A percentile compares a stretch with the other conserved stretches of the same genome.
These are phyloP conservation scores for Sanghuangporus baumii DNA, from an alignment of 1,284 basidiomycete species.

Conservation along the genomic window DNA sequence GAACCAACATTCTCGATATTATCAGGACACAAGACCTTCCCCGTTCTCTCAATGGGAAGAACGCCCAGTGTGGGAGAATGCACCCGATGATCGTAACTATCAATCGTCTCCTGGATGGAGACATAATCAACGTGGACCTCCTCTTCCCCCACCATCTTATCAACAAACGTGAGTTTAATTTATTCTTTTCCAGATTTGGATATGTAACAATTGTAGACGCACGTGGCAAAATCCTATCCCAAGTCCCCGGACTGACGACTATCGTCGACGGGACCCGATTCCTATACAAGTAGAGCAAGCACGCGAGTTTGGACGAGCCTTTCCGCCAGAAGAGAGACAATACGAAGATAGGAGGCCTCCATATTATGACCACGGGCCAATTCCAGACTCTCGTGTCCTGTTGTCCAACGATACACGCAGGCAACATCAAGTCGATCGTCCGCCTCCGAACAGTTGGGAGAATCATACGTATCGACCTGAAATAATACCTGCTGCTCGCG, in stretches of 20 bases:
- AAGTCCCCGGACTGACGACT: background rate
- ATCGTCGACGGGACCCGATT: conserved; percentile 4
- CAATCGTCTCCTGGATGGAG: conserved; percentile 71
- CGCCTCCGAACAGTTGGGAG: background rate
- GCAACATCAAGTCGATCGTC: background rate
- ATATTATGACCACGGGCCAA: conserved; percentile 7
- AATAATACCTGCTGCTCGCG: background rate
- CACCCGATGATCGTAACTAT: conserved; percentile 28
- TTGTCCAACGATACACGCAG: background rate
- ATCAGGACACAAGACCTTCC: conserved; percentile 25
- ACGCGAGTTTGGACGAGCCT: background rate
- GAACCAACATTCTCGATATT: conserved; percentile 26
- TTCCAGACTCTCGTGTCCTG: conserved; percentile 1
- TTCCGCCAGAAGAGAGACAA: background rate
- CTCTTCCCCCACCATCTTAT: conserved; percentile 13
- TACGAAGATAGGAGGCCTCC: background rate
- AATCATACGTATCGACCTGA: conserved; percentile 7
- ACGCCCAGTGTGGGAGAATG: conserved; percentile 40
- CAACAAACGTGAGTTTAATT: conserved; percentile 16
- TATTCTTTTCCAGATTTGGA: conserved; percentile 1
- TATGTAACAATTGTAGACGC: background rate
- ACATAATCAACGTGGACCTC: conserved; percentile 39
- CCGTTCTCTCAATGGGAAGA: conserved; percentile 14
- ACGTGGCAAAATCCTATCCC: conserved; percentile 3
- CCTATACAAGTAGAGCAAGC: background rate